A percentile compares a stretch with the other conserved stretches of the same genome.
Conservation (phyloP, 192 early-diverging fungal genomes). For the Glomus cerebriforme region DNA sequence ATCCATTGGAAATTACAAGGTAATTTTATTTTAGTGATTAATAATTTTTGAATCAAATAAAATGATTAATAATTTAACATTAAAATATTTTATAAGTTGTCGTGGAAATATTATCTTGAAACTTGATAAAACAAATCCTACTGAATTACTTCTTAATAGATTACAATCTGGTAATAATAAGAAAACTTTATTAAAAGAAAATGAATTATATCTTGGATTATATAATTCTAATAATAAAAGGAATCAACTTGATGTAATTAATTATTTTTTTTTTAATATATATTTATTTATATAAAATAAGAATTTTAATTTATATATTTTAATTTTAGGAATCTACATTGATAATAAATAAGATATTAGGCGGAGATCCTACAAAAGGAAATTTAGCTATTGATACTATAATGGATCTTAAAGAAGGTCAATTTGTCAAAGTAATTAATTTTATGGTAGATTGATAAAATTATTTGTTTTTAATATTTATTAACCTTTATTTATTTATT, state of each 20-base stretch:
- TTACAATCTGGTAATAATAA: constrained; percentile 25
- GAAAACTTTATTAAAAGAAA: constrained; percentile 50
- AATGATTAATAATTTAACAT: background rate
- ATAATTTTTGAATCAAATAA: background rate
- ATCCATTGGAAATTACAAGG: constrained; percentile 54
- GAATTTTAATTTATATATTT: background rate
- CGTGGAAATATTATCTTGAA: constrained; percentile 61
- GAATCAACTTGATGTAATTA: constrained; percentile 36
- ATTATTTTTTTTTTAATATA: background rate
- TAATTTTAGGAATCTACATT: constrained; percentile 29
- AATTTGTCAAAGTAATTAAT: constrained; percentile 50
- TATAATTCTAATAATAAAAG: constrained; percentile 21
- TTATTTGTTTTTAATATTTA: background rate
- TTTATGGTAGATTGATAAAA: background rate
- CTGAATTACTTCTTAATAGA: constrained; percentile 47
- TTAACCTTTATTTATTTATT: background rate
- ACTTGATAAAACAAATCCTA: constrained; percentile 52
- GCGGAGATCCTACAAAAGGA: constrained; percentile 58
- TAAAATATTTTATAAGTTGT: constrained; percentile 32
- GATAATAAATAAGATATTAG: constrained; percentile 48
- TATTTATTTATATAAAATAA: background rate
- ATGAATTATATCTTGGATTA: constrained; percentile 54
- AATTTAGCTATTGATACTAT: constrained; percentile 61
- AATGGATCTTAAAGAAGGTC: constrained; percentile 48
- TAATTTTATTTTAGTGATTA: constrained; percentile 13